Evolutionary conservation across 1,284 basidiomycete genomes (phyloP), one percentile per base, ranked within the genome.

Genomic region (Afroboletus lepidellus): DNA sequence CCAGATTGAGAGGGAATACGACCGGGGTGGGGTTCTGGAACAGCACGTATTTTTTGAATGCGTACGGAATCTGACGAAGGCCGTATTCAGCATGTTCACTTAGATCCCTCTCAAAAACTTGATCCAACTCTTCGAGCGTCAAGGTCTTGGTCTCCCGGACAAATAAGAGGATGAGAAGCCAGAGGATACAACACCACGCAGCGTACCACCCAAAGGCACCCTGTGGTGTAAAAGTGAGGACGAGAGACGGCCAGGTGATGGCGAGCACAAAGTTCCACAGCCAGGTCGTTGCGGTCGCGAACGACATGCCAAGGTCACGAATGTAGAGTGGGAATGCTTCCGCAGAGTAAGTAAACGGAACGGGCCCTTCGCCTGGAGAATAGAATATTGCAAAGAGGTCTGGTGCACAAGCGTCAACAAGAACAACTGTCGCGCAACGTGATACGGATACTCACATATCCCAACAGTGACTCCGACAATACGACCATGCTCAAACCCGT

Each of bases 131-230:
- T 69, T 94, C 90, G 25, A 94, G 78, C 2, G 89, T 86, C 51
- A 85, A 78, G 3, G 83, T 79, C 72, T 91, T 93, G 29, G 91
- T 94, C 75, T 94, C 90, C 34, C 87, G 89, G 7, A 90, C 76
- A 60, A 88, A 85, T 20, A 84, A 67, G 34, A 85, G 72, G 54
- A 84, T 75, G 29, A 81, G 73, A 36, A 84, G 42, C 69, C 68
- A 71, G n/a, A 62, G 48, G 29, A 61, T 38, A 6, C 43, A 47
- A 21, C 69, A 71, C 79, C 77, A 80, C 0, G 62, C 80, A 25
- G 78, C 79, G 55, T 81, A 81, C 75, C 76, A 80, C 21, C 75
- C 80, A 66, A 90, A 90, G 5, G 88, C 88, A 46, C 87, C 88
- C 61, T 82, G 80, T 0, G 82, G 81, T 53, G 70, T 76, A 71